These are phyloP conservation scores for Penicillium sp. DNA, from an alignment of 2,329 filamentous ascomycete species.

Conservation along the genomic window DNA sequence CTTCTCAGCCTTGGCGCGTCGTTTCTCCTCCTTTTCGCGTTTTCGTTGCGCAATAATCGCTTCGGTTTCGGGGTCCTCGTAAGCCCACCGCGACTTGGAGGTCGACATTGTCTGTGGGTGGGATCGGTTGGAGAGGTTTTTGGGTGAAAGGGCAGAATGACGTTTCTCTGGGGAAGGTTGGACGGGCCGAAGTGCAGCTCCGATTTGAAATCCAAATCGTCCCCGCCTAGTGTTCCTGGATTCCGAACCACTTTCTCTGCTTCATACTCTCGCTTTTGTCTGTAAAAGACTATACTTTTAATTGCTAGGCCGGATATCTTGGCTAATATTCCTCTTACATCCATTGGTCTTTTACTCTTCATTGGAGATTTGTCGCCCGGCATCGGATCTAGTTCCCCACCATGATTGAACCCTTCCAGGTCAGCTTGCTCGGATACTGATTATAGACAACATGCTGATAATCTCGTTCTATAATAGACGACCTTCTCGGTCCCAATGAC, in stretches of 20 bases:
- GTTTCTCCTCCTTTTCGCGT: constrained; percentile 85
- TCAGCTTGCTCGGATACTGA: constrained; percentile 22
- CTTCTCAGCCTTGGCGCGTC: constrained; percentile 78
- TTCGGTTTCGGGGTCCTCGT: constrained; percentile 76
- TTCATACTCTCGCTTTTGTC: constrained; percentile 7
- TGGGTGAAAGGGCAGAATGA: constrained; percentile 16
- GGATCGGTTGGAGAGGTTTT: constrained; percentile 3
- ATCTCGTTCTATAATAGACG: constrained; percentile 63
- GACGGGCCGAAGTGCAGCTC: constrained; percentile 29
- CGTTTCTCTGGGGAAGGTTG: constrained; percentile 25
- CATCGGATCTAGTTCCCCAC: constrained; percentile 18
- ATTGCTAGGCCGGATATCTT: neutral
- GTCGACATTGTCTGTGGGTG: constrained; percentile 53
- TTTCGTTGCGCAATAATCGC: constrained; percentile 67
- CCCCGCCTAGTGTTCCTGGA: constrained; percentile 11
- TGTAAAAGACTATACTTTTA: neutral
- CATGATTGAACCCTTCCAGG: constrained; percentile 51
- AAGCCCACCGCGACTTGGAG: constrained; percentile 79
- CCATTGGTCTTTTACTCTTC: neutral
- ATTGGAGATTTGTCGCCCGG: neutral
- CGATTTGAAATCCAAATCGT: constrained; percentile 34
- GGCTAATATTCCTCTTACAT: neutral
- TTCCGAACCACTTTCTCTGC: neutral
- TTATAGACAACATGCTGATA: neutral
- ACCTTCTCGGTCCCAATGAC: constrained; percentile 93